phyloP scores from a whole-genome alignment of 2,329 filamentous ascomycete species.

The Fusarium heterosporum region DNA sequence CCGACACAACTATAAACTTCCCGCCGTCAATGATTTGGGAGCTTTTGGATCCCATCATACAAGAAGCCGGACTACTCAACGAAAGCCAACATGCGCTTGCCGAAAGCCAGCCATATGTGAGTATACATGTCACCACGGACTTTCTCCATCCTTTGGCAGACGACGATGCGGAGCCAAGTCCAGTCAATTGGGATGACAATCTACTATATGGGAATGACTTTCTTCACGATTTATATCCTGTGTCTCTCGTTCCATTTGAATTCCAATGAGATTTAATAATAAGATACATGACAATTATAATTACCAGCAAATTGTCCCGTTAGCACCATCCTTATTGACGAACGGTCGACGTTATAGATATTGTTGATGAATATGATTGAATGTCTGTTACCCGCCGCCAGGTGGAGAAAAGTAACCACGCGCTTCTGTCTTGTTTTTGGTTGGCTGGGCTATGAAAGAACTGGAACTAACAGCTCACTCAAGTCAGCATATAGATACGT shows the following conservation, averaged over 20 bases:
- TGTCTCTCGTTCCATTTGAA: conserved; percentile 14
- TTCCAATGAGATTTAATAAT: background rate
- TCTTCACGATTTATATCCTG: conserved; percentile 2
- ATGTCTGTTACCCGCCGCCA: background rate
- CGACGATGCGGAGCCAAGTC: background rate
- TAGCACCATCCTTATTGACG: too few species aligned
- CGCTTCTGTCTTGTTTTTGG: background rate
- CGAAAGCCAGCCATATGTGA: background rate
- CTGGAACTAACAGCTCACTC: background rate
- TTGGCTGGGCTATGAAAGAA: background rate
- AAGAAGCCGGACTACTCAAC: background rate
- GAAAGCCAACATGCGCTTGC: accelerated
- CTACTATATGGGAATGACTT: background rate
- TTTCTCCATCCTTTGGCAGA: conserved; percentile 20
- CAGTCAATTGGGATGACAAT: conserved; percentile 4
- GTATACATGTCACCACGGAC: conserved; percentile 21
- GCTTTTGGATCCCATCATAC: conserved; percentile 8
- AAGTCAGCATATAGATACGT: too few species aligned
- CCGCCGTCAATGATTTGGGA: conserved; percentile 24
- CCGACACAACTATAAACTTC: conserved; percentile 7
- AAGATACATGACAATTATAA: too few species aligned
- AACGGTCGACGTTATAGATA: too few species aligned
- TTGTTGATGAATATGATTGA: too few species aligned
- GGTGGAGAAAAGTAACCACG: background rate
- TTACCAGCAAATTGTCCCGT: too few species aligned